A percentile compares a stretch with the other conserved stretches of the same genome.
Evolutionary conservation across 2,329 filamentous ascomycete species (phyloP).

Genomic region (Penicillium crustosum): DNA sequence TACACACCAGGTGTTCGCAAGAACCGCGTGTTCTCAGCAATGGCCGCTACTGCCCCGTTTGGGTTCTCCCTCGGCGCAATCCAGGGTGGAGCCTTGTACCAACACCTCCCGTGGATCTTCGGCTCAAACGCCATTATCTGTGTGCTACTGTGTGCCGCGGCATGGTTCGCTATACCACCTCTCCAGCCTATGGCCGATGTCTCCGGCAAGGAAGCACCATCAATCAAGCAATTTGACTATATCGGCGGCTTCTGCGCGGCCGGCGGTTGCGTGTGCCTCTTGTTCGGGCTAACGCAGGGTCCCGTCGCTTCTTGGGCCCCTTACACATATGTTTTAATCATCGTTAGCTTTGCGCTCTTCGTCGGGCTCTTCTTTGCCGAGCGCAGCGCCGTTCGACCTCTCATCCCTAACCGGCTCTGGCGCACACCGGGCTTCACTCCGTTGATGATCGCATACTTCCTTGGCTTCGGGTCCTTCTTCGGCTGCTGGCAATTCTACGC

Average conservation of each 20-base stretch:
- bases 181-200: conserved; percentile 34
- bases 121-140: conserved; percentile 46
- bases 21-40: conserved; percentile 51
- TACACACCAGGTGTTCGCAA: conserved; percentile 49
- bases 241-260: conserved; percentile 51
- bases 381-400: conserved; percentile 43
- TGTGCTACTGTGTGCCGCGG: conserved; percentile 38
- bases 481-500: conserved; percentile 44
- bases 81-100: conserved; percentile 45
- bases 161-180: conserved; percentile 43
- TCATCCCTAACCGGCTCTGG: conserved; percentile 49
- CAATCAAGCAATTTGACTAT: conserved; percentile 37
- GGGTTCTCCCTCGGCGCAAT: conserved; percentile 47
- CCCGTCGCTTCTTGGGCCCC: conserved; percentile 51
- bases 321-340: conserved; percentile 50
- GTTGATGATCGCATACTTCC: conserved; percentile 46
- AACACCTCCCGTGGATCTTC: conserved; percentile 46
- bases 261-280: conserved; percentile 53
- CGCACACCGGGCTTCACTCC: conserved; percentile 46
- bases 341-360: conserved; percentile 50
- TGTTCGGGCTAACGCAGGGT: conserved; percentile 58
- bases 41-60: conserved; percentile 50
- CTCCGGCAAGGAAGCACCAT: conserved; percentile 29
- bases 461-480: conserved; percentile 48
- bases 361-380: conserved; percentile 51